These are phyloP conservation scores for Euphorbia peplus DNA, from an alignment of 345 rosid species.

Conservation along the genomic window DNA sequence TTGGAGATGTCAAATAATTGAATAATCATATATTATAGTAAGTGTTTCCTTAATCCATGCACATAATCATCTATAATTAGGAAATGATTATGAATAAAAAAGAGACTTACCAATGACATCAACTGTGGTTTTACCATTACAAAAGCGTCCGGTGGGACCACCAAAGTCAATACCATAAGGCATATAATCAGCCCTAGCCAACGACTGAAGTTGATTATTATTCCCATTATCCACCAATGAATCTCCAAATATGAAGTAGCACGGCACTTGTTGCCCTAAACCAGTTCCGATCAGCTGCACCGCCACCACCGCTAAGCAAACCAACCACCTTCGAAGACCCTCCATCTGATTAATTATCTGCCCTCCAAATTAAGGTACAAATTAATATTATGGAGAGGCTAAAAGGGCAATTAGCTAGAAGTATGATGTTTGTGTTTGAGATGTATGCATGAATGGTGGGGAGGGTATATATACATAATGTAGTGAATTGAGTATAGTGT, in stretches of 20 bases:
- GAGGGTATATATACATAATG: conserved; percentile 18
- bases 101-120: conserved; percentile 55
- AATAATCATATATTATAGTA: too few species aligned
- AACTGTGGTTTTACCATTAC: conserved; percentile 72
- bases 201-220: conserved; percentile 59
- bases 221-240: conserved; percentile 93
- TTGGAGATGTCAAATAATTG: too few species aligned
- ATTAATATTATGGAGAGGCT: too few species aligned
- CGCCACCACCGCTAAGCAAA: neutral
- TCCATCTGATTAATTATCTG: neutral
- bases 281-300: conserved; percentile 1
- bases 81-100: neutral
- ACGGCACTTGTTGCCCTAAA: conserved; percentile 65
- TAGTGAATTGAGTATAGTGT: neutral
- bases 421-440: too few species aligned
- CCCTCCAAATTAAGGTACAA: too few species aligned
- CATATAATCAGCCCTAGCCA: conserved; percentile 67
- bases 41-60: neutral
- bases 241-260: conserved; percentile 86
- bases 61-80: neutral
- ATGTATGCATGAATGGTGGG: conserved; percentile 20
- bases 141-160: conserved; percentile 81
- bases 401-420: too few species aligned
- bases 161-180: conserved; percentile 86
- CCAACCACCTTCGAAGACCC: conserved; percentile 6